Conservation (phyloP, 164 flowering plant genomes). For the Sextonia rubra region DNA sequence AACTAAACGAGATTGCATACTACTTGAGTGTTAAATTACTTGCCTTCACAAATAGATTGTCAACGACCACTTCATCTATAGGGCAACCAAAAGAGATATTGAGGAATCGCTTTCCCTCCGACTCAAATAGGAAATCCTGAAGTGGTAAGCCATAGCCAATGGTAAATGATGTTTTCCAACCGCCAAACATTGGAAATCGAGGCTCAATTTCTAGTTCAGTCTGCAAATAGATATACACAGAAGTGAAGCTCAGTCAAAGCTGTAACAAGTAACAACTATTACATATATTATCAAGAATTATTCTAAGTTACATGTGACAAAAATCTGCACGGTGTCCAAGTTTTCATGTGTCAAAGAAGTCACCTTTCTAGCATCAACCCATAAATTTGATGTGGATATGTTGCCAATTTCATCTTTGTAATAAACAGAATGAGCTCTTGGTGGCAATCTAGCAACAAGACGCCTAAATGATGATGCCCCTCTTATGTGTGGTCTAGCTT, state of each 20-base stretch:
- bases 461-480: slow-evolving; percentile 76
- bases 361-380: slow-evolving; percentile 79
- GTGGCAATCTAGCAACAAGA: slow-evolving; percentile 81
- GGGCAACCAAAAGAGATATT: slow-evolving; percentile 78
- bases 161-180: slow-evolving; percentile 91
- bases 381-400: slow-evolving; percentile 80
- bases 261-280: background rate
- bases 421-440: slow-evolving; percentile 89
- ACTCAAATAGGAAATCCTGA: slow-evolving; percentile 65
- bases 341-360: background rate
- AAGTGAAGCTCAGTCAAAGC: slow-evolving; percentile 1
- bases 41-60: slow-evolving; percentile 81
- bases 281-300: slow-evolving; percentile 3
- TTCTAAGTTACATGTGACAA: background rate
- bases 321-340: background rate
- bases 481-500: slow-evolving; percentile 54
- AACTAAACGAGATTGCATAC: background rate
- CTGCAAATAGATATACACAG: slow-evolving; percentile 37
- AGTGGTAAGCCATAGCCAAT: slow-evolving; percentile 96
- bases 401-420: slow-evolving; percentile 96
- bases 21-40: slow-evolving; percentile 5
- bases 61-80: slow-evolving; percentile 59
- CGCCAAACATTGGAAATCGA: slow-evolving; percentile 92
- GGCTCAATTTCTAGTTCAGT: slow-evolving; percentile 88
- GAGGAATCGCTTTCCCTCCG: slow-evolving; percentile 73